Evolutionary conservation across 192 early-diverging fungal genomes (phyloP).

Genomic region (Linnemannia schmuckeri): DNA sequence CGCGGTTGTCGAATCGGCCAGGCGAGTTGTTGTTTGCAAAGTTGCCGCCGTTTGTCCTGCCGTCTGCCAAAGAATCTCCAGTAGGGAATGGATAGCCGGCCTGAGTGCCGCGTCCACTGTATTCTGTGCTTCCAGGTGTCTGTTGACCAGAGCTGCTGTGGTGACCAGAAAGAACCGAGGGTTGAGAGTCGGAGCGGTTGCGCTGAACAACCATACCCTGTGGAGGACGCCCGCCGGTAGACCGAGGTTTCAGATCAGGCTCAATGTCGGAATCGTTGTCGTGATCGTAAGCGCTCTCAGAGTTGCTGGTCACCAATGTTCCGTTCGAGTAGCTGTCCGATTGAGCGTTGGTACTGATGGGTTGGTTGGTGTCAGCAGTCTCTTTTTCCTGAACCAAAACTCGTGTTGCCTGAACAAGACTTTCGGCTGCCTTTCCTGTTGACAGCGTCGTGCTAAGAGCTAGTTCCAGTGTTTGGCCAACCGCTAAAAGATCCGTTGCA

Average conservation of each 20-base stretch:
- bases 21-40: constrained; percentile 35
- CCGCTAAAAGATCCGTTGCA: constrained; percentile 69
- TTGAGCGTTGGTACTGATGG: neutral
- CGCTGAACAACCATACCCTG: constrained; percentile 6
- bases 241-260: constrained; percentile 23
- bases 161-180: constrained; percentile 8
- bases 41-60: neutral
- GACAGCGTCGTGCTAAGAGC: constrained; percentile 34
- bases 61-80: constrained; percentile 2
- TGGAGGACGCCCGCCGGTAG: neutral
- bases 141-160: constrained; percentile 9
- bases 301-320: neutral
- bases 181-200: constrained; percentile 30
- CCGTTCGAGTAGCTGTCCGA: constrained; percentile 9
- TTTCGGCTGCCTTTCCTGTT: constrained; percentile 25
- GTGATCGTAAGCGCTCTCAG: constrained; percentile 25
- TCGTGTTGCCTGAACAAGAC: constrained; percentile 39
- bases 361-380: constrained; percentile 19
- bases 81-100: constrained; percentile 14
- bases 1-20: constrained; percentile 34
- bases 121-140: constrained; percentile 3
- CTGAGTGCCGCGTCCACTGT: neutral
- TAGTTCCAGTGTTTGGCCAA: constrained; percentile 37
- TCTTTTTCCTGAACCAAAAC: constrained; percentile 49
- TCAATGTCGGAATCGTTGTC: constrained; percentile 54